These are phyloP conservation scores for Coemansia reversa DNA, from an alignment of 192 early-diverging fungal genomes.

Conservation along the genomic window DNA sequence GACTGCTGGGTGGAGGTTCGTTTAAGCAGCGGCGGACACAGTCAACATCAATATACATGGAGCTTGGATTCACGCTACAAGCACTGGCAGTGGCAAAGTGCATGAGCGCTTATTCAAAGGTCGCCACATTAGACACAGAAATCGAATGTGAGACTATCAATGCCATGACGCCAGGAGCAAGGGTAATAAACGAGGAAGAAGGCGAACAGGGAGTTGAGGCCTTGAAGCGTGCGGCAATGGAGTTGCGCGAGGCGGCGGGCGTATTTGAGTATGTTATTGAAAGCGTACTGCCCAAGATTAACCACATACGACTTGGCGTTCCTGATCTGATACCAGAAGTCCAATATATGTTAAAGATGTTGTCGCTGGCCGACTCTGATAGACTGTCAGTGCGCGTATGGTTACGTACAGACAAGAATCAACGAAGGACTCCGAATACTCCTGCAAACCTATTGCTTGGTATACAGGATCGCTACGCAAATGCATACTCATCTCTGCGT, in stretches of 20 bases:
- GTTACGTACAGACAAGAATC: conserved; percentile 47
- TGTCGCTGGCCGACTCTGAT: conserved; percentile 52
- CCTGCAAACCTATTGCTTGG: conserved; percentile 49
- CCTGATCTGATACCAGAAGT: conserved; percentile 50
- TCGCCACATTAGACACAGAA: conserved; percentile 48
- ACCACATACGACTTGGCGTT: conserved; percentile 27
- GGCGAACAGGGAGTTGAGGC: conserved; percentile 41
- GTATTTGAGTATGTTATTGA: conserved; percentile 49
- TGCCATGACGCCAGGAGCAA: conserved; percentile 39
- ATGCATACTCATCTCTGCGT: conserved; percentile 34
- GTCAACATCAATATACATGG: conserved; percentile 45
- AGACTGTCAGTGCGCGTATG: conserved; percentile 51
- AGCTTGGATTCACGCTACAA: conserved; percentile 47
- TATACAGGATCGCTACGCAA: conserved; percentile 49
- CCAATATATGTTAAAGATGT: conserved; percentile 53
- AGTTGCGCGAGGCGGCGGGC: conserved; percentile 49
- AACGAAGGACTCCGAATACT: conserved; percentile 43
- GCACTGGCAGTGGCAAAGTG: conserved; percentile 49
- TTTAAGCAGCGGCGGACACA: conserved; percentile 46
- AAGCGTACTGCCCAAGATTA: conserved; percentile 36
- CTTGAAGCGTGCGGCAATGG: conserved; percentile 46
- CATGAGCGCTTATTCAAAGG: conserved; percentile 50
- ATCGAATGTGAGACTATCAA: conserved; percentile 50
- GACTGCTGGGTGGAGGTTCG: conserved; percentile 24
- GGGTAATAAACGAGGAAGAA: conserved; percentile 27